phyloP scores from a whole-genome alignment of 1,284 basidiomycete genomes.

The Papiliotrema laurentii region DNA sequence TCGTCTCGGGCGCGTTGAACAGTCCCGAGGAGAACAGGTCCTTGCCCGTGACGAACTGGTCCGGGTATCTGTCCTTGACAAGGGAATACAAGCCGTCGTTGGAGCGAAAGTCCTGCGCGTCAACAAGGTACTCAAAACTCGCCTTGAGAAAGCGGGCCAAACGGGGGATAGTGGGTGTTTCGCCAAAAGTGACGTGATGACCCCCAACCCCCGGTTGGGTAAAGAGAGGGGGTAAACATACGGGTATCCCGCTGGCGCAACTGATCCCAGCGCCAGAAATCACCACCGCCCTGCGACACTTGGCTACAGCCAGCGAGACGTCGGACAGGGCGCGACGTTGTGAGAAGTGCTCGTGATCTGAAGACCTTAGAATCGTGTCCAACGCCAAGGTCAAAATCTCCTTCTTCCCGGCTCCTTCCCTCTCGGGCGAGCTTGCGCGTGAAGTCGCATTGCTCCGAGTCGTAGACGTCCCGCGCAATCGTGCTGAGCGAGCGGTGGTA shows the following conservation, averaged over 20 bases:
- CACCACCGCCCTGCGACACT: slow-evolving; percentile 75
- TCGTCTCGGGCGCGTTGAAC: slow-evolving; percentile 73
- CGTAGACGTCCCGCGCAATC: no score
- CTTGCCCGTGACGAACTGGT: slow-evolving; percentile 76
- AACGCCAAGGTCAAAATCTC: slow-evolving; percentile 25
- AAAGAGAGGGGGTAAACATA: slow-evolving; percentile 47
- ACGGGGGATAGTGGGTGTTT: no score
- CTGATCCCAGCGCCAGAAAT: slow-evolving; percentile 90
- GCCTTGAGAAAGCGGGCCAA: no score
- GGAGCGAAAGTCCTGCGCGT: slow-evolving; percentile 75
- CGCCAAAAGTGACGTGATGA: no score
- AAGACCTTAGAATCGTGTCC: slow-evolving; percentile 23
- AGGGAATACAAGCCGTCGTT: slow-evolving; percentile 81
- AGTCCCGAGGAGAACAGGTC: slow-evolving; percentile 84
- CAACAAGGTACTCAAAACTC: not conserved
- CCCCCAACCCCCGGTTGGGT: not conserved
- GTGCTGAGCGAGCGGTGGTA: no score
- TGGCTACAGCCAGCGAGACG: slow-evolving; percentile 69
- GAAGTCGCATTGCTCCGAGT: no score
- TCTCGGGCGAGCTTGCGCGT: no score
- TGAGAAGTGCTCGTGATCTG: slow-evolving; percentile 19
- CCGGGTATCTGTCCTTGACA: slow-evolving; percentile 77
- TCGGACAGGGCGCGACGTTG: slow-evolving; percentile 54
- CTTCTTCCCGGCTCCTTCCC: no score
- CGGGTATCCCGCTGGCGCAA: slow-evolving; percentile 87